phyloP scores from a whole-genome alignment of 2,329 filamentous ascomycete genomes.

The Colletotrichum cereale region DNA sequence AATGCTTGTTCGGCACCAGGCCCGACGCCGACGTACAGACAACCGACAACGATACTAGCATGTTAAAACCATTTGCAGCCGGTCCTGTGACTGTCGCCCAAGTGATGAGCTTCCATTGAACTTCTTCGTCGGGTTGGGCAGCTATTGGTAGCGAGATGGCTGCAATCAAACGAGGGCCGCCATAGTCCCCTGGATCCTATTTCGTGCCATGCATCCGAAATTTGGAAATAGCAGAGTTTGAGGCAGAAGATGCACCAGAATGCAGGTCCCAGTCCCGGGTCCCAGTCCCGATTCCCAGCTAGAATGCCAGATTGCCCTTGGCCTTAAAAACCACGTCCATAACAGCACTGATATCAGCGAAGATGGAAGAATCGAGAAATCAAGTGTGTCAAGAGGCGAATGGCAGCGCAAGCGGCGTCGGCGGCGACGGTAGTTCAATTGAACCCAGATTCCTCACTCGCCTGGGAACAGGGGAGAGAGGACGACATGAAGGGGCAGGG shows the following conservation, averaged over 20 bases:
- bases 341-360: constrained; percentile 7
- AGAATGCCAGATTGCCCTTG: background rate
- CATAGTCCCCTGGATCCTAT: background rate
- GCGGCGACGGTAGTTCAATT: background rate
- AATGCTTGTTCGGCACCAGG: constrained; percentile 14
- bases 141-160: constrained; percentile 23
- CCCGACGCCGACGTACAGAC: constrained; percentile 19
- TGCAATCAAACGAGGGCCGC: constrained; percentile 25
- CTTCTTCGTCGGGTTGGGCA: constrained; percentile 1
- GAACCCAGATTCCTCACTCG: background rate
- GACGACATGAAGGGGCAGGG: background rate
- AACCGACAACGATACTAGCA: background rate
- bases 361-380: constrained; percentile 17
- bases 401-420: constrained; percentile 1
- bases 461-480: constrained; percentile 6
- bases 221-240: constrained; percentile 18
- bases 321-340: background rate
- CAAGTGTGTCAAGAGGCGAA: background rate
- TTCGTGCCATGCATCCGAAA: constrained; percentile 16
- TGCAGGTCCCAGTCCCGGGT: constrained; percentile 8
- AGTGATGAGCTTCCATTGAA: background rate
- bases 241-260: constrained; percentile 15
- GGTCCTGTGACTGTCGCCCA: constrained; percentile 1
- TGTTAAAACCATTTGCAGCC: background rate
- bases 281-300: constrained; percentile 19